A percentile compares a stretch with the other conserved stretches of the same genome.
These are phyloP conservation scores for Neckera pumila DNA, from an alignment of 225 moss, liverwort and hornwort genomes.

Conservation along the genomic window DNA sequence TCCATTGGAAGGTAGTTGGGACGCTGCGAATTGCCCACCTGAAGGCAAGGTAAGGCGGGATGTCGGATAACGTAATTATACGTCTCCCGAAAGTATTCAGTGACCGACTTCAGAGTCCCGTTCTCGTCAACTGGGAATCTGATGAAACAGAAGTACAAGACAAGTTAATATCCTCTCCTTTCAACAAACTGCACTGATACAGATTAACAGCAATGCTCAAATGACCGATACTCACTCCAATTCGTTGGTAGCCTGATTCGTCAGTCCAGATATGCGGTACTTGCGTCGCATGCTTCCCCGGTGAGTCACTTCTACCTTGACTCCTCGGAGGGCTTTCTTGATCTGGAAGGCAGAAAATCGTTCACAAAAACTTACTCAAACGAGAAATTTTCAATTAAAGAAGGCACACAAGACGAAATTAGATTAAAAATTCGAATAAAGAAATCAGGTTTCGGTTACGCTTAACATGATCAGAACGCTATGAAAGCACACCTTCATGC, in stretches of 20 bases:
- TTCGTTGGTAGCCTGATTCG: slow-evolving; percentile 71
- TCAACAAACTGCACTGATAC: too few relatives aligned
- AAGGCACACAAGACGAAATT: background rate
- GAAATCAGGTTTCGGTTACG: background rate
- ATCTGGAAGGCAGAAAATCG: slow-evolving; percentile 16
- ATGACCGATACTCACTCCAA: slow-evolving; percentile 34
- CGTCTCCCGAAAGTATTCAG: slow-evolving; percentile 80
- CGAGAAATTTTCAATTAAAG: too few relatives aligned
- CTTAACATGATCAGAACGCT: too few relatives aligned
- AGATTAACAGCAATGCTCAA: background rate
- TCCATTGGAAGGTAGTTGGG: slow-evolving; percentile 97
- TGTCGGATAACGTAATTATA: slow-evolving; percentile 68
- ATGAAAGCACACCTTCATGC: slow-evolving; percentile 54
- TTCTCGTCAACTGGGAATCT: slow-evolving; percentile 86
- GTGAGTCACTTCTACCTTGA: slow-evolving; percentile 95
- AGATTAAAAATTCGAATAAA: fast-evolving
- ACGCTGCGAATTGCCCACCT: slow-evolving; percentile 73
- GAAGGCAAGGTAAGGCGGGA: slow-evolving; percentile 64
- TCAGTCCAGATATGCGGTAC: slow-evolving; percentile 84
- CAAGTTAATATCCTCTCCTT: background rate
- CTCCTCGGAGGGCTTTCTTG: slow-evolving; percentile 79
- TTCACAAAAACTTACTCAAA: background rate
- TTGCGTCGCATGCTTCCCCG: slow-evolving; percentile 92
- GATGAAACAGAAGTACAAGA: background rate
- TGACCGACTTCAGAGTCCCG: slow-evolving; percentile 78